phyloP scores from a whole-genome alignment of 2,329 filamentous ascomycete genomes.

The Immersiporthe knoxdaviesiana region DNA sequence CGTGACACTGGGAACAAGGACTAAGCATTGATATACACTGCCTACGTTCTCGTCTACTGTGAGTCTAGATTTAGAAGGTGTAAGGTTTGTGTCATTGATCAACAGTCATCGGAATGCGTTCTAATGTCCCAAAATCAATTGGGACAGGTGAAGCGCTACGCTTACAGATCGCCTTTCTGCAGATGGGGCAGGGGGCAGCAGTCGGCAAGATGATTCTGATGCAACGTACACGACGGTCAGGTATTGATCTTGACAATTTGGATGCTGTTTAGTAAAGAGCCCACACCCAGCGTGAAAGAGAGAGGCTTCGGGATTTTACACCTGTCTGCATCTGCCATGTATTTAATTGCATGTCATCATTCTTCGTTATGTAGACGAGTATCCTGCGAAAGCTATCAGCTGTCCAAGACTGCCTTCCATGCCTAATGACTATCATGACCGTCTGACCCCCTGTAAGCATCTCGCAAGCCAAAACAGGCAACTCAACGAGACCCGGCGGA shows the following conservation, averaged over 20 bases:
- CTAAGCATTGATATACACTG: no score
- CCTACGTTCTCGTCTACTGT: no score
- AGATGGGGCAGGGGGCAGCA: background rate
- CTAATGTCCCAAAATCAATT: no score
- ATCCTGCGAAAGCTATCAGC: no score
- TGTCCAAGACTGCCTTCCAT: background rate
- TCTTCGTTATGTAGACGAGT: background rate
- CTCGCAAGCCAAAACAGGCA: background rate
- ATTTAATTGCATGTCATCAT: background rate
- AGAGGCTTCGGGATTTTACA: no score
- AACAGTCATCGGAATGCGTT: no score
- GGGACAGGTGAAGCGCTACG: no score
- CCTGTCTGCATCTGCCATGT: no score
- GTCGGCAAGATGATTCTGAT: background rate
- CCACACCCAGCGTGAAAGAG: background rate
- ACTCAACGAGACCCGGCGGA: background rate
- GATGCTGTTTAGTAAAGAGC: background rate
- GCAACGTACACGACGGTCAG: background rate
- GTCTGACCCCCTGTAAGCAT: background rate
- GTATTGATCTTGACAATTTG: background rate
- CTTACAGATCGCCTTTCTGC: background rate
- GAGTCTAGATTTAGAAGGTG: no score
- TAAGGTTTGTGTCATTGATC: no score
- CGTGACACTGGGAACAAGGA: no score
- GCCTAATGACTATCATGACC: background rate